Evolutionary conservation across 2,329 filamentous ascomycete species (phyloP).

Genomic region (Rutstroemia sp.): DNA sequence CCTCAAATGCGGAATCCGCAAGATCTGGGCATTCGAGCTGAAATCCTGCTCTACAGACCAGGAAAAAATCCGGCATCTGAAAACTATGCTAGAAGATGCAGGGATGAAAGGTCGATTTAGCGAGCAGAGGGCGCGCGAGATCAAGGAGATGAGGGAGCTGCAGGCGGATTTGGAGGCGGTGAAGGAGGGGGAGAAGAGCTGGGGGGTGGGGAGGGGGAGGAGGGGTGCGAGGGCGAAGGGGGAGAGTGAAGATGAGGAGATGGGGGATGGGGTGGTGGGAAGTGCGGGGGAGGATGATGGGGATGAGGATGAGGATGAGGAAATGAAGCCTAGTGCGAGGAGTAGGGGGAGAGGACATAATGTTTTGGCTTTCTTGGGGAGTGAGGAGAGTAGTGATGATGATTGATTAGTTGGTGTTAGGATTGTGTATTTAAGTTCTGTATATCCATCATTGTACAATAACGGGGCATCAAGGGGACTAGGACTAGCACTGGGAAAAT

Average conservation of each 20-base stretch:
- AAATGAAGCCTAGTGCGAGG: background rate
- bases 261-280: no score
- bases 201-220: no score
- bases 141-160: conserved; percentile 81
- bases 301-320: conserved; percentile 21
- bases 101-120: conserved; percentile 91
- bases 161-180: conserved; percentile 78
- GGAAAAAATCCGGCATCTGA: conserved; percentile 78
- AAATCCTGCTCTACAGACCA: conserved; percentile 66
- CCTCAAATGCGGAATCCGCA: conserved; percentile 83
- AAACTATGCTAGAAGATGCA: conserved; percentile 66
- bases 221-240: no score
- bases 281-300: no score
- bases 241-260: no score
- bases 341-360: conserved; percentile 21
- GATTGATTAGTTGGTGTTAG: background rate
- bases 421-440: no score
- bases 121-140: conserved; percentile 72
- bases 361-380: conserved; percentile 59
- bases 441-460: no score
- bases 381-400: conserved; percentile 50
- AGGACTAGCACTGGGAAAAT: no score
- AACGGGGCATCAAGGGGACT: no score
- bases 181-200: conserved; percentile 64
- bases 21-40: conserved; percentile 83